Conservation (phyloP, 345 rosid species). For the Populus nigra region DNA sequence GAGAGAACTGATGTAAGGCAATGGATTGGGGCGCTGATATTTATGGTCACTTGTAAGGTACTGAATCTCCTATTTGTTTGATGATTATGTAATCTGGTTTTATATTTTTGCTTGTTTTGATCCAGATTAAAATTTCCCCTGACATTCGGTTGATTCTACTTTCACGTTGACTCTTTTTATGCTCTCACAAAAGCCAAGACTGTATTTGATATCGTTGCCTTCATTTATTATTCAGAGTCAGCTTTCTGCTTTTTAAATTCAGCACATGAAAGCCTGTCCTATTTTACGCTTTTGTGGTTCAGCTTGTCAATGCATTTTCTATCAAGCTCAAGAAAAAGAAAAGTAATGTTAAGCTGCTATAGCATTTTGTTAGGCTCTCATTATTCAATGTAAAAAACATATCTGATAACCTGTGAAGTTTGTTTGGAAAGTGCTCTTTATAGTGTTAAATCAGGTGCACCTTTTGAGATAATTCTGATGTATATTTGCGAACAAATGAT, state of each 20-base stretch:
- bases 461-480: not conserved
- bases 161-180: not conserved
- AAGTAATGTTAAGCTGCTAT: not conserved
- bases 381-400: not conserved
- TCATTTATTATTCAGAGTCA: not conserved
- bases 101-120: not conserved
- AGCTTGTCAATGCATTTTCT: not conserved
- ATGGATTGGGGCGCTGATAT: not conserved
- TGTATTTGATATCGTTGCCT: not conserved
- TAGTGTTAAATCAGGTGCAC: not conserved
- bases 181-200: not conserved
- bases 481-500: not conserved
- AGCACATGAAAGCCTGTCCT: not conserved
- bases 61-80: not conserved
- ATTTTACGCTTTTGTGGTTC: not conserved
- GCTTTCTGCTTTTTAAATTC: not conserved
- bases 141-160: not conserved
- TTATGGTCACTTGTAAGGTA: conserved; percentile 13
- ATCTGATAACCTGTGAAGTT: not conserved
- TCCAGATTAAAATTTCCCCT: too few species aligned
- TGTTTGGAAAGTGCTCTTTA: not conserved
- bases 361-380: not conserved
- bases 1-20: conserved; percentile 11
- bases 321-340: not conserved
- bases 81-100: not conserved